Base-by-base conservation (phyloP, 169 alveolate species). In the Plasmodium malariae region DNA sequence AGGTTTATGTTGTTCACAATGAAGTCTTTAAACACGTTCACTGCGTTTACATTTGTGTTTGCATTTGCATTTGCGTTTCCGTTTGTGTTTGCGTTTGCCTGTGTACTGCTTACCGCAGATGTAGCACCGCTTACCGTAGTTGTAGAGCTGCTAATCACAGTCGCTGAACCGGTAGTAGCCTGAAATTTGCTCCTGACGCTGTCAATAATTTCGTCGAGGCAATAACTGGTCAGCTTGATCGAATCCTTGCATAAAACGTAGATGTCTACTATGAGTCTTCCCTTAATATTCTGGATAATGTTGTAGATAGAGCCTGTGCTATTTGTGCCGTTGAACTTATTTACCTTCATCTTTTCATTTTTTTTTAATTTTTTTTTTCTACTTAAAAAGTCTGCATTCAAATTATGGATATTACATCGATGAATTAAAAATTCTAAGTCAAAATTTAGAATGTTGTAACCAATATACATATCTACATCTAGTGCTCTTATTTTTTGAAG, bases 261-360 rank as follows among this genome's bases (percentile, higher is more conserved):
- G 4, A 85, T 49, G 40, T 85, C 92, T 0, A 85, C 55, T 14
- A 85, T 51, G 7, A 85, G 36, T 40, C 86, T 68, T n/a, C 92
- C 92, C 34, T 85, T 85, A 0, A 85, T 70, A 32, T 85, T 55
- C 14, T 85, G 85, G 6, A 67, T 43, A 0, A 85, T 85, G 7
- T 85, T 85, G 37, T 85, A 85, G 63, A 85, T 85, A 0, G 92
- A 85, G 0, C 92, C 92, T 0, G 92, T 85, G 24, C 92, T 85
- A n/a, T 60, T 69, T 0, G 92, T 69, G 0, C 87, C 92, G n/a
- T 62, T 85, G 34, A 85, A 85, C 30, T 85, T 85, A 32, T 85
- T 85, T 4, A 85, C 92, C 40, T 85, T 85, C 92, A 85, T 85
- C 55, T 54, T 69, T n/a, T 85, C 92, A 19, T 68, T 68, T 45